Base-by-base conservation (phyloP, 768 basidiomycete genomes). In the Pleurotus platypus region DNA sequence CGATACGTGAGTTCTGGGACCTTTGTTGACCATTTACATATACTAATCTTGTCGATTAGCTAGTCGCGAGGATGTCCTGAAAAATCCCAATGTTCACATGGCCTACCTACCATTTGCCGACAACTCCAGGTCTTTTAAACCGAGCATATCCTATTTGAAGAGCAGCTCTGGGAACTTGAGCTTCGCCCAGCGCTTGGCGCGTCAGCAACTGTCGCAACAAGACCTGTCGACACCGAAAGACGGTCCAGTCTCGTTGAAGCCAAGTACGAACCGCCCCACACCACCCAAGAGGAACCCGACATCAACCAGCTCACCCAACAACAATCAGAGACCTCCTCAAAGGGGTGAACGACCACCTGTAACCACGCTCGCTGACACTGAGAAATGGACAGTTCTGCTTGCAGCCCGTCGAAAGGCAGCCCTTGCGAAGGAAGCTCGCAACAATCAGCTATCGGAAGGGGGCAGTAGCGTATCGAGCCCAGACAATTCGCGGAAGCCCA, bases 71-170 rank as follows among this genome's bases (percentile, higher is more conserved):
- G 51, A 54, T n/a, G 51, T 42, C 39, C 18, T 54, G 39, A 54
- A 27, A n/a, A 54, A 54, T 42, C 51, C 51, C 2, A 54, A 54
- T 54, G 51, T 54, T 30, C 38, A 54, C 20, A 40, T 54, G 51
- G 51, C 51, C 24, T 54, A 54, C 39, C 13, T 37, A 24, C 51
- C 51, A 20, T 54, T 54, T 15, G 35, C 51, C 37, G 51, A 54
- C 39, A n/a, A 42, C 6, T 40, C 51, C 8, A 54, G 27, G 39
- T 20, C 38, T 15, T 54, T 54, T 5, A 54, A 42, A 38, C 51
- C 51, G 3, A 54, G 51, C 27, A 35, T 54, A 18, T 54, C 51
- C 18, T 54, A 54, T 39, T 16, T 54, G 11, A 42, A 37, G 5
- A 54, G 20, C 42, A 45, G 24, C 39, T n/a, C 37, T 42, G 51